Conservation (phyloP, 768 basidiomycete genomes). For the Wakefieldia striispora region DNA sequence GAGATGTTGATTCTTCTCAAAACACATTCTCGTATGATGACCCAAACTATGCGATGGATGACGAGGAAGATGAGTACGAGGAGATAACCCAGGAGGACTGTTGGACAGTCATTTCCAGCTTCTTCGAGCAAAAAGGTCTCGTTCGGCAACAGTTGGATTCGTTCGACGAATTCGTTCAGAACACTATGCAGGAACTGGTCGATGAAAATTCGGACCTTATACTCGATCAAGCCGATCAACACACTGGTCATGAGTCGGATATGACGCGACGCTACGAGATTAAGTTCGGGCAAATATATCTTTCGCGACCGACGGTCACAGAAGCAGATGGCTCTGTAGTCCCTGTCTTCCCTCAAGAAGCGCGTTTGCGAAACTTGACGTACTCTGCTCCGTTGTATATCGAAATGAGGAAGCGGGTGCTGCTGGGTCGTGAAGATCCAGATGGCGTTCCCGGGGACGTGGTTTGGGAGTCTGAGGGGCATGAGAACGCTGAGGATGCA, state of each 20-base stretch:
- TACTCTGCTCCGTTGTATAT: conserved; percentile 96
- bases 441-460: conserved; percentile 79
- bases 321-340: conserved; percentile 94
- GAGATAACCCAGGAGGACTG: conserved; percentile 92
- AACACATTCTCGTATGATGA: conserved; percentile 57
- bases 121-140: conserved; percentile 96
- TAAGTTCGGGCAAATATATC: conserved; percentile 96
- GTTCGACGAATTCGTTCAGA: conserved; percentile 98
- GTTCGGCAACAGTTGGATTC: conserved; percentile 97
- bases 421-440: conserved; percentile 78
- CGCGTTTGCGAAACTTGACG: conserved; percentile 89
- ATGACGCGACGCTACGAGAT: conserved; percentile 94
- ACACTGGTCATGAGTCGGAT: conserved; percentile 81
- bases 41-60: conserved; percentile 53
- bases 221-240: conserved; percentile 94
- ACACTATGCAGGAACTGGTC: conserved; percentile 98
- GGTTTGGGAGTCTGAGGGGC: conserved; percentile 73
- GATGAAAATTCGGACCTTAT: conserved; percentile 96
- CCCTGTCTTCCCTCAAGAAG: conserved; percentile 96
- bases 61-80: conserved; percentile 56
- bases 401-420: conserved; percentile 87
- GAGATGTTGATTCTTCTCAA: conserved; percentile 50
- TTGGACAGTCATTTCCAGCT: conserved; percentile 94
- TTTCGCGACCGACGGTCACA: conserved; percentile 91
- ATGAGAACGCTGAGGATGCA: conserved; percentile 57